Base-by-base conservation (phyloP, 2,329 filamentous ascomycete species). In the Ophiostoma quercus region DNA sequence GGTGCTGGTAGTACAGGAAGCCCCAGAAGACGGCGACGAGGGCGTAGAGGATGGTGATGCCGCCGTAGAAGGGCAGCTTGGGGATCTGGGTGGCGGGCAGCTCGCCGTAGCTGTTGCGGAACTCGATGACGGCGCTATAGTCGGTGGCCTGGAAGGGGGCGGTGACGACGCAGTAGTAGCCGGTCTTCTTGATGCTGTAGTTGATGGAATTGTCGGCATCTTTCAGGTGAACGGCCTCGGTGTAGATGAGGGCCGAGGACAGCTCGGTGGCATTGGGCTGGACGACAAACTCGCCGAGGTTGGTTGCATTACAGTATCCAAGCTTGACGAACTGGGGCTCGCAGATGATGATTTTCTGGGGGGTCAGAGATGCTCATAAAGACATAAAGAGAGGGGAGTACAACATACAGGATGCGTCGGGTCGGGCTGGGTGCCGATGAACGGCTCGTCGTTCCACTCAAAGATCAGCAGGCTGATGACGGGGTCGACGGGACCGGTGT, bases 31-130 rank as follows among this genome's bases (percentile, higher is more conserved):
- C 85, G 74, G 88, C 89, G 74, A 98, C 87, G 25, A 98, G 85
- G 67, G 93, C 93, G 79, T 99, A 99, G 41, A 96, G 87, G 73
- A 99, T 94, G 0, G 94, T 94, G 74, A 98, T 88, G 70, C 91
- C 94, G 66, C 94, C 95, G 77, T 99, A 99, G 79, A 99, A 99
- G 2, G 95, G 94, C 71, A 99, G 84, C 79, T 99, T 99, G 25
- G 96, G 91, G 74, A 99, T 97, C 79, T 99, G 94, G 1, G 93
- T 93, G 8, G 93, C 95, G 5, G 94, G 92, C 70, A 99, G 88
- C 82, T 99, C 94, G 77, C 95, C 95, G 77, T 96, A 99, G 2
- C 95, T 91, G 79, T 99, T 98, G 72, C 94, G 89, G 79, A 98
- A 99, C 76, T 95, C 94, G 62, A 95, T 90, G 16, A 95, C 86